Evolutionary conservation across 2,329 filamentous ascomycete genomes (phyloP).

Genomic region (Xylariaceae sp.): DNA sequence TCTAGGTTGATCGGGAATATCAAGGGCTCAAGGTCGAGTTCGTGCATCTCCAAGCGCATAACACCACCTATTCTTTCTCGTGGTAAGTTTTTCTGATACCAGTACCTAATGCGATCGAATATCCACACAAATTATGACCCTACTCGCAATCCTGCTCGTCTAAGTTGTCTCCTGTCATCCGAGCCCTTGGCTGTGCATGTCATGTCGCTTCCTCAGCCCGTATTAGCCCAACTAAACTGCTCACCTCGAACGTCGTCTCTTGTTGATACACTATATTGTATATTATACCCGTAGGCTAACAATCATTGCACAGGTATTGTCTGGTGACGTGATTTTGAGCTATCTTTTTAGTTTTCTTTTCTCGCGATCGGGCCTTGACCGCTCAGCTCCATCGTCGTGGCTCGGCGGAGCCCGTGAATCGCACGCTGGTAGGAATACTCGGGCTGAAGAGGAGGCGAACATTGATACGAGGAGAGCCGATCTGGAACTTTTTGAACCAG

Average conservation of each 20-base stretch:
- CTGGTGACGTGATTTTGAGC: conserved; percentile 16
- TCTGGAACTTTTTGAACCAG: conserved; percentile 20
- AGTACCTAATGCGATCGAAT: conserved; percentile 42
- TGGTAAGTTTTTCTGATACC: conserved; percentile 42
- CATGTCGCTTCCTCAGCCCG: conserved; percentile 21
- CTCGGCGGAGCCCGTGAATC: conserved; percentile 13
- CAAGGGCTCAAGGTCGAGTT: conserved; percentile 35
- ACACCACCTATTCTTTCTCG: conserved; percentile 37
- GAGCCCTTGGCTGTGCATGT: conserved; percentile 13
- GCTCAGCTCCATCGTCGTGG: conserved; percentile 2
- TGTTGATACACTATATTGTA: conserved; percentile 6
- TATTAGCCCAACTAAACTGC: conserved; percentile 16
- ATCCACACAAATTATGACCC: conserved; percentile 25
- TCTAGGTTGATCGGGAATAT: conserved; percentile 32
- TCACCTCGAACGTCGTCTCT: conserved; percentile 6
- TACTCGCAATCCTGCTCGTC: conserved; percentile 18
- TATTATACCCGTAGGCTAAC: conserved; percentile 20
- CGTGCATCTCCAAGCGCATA: conserved; percentile 38
- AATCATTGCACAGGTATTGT: conserved; percentile 7
- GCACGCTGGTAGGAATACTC: conserved; percentile 7
- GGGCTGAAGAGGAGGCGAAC: conserved; percentile 11
- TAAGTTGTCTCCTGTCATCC: conserved; percentile 18
- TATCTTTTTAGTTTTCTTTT: conserved; percentile 16
- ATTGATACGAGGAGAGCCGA: conserved; percentile 14
- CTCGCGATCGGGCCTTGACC: conserved; percentile 33